Evolutionary conservation across 2,329 filamentous ascomycete species (phyloP), one percentile per base, ranked within the genome.

Genomic region (Colletotrichum sp.): DNA sequence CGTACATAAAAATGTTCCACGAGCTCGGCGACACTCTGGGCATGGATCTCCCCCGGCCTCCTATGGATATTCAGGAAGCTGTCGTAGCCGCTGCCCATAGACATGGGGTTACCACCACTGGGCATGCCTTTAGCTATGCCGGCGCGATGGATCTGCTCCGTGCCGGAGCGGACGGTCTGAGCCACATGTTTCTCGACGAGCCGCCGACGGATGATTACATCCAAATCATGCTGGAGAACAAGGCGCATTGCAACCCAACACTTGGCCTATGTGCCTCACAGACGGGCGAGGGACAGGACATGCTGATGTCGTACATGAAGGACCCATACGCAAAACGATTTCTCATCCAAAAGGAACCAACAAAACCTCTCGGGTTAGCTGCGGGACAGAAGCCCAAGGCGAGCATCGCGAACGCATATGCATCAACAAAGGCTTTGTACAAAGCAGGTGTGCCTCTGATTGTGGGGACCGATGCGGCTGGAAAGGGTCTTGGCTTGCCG

Each of bases 1-100:
- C 88, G 74, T 89, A 89, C 80, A 87, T 89, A 79, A 90, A 90
- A 78, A 80, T 90, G 64, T 88, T 90, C 84, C 87, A 90, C 77
- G 88, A 90, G 77, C 84, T 82, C 68, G 88, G 88, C 5, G 82
- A 79, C 9, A 79, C 82, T 11, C 81, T 89, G 79, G 84, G 84
- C 4, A 72, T 80, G 32, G 74, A 82, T 9, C 82, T 88, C 22
- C 76, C 78, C 6, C 81, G 86, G 39, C 88, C 88, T 0, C 82
- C 84, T 0, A 71, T 86, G 6, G 83, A 86, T 60, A 81, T 90
- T 6, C 88, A 90, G 75, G 84, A 81, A 65, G 84, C 83, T 5
- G 82, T 90, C 25, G 82, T 90, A 44, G 80, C 83, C 7, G 84
- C 86, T 6, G 79, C 82, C 8, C 82, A 84, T 25, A 59, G 76